Evolutionary conservation across 2,329 filamentous ascomycete genomes (phyloP).

Genomic region (Ceratocystis diversiconidia): DNA sequence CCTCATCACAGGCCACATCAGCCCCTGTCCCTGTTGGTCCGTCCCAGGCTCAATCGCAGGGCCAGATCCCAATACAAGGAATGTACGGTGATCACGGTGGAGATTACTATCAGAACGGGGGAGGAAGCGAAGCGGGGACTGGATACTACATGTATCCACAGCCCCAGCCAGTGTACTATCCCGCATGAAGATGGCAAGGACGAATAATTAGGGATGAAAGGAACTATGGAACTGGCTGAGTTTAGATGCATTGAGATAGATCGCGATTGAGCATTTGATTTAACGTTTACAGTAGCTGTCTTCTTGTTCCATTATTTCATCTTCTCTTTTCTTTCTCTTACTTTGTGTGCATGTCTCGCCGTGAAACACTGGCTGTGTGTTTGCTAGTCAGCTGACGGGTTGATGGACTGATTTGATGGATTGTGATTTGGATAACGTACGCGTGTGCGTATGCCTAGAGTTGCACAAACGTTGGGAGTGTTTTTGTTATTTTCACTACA

Average conservation of each 20-base stretch:
- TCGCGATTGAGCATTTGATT: not conserved
- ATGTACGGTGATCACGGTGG: conserved; percentile 2
- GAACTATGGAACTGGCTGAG: not conserved
- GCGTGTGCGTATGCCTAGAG: no score
- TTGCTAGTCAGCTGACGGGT: not conserved
- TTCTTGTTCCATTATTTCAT: not conserved
- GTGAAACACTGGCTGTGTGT: not conserved
- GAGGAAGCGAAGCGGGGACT: not conserved
- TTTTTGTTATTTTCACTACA: no score
- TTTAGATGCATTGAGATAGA: not conserved
- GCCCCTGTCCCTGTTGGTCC: not conserved
- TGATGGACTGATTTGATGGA: not conserved
- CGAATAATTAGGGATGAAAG: not conserved
- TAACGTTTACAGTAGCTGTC: not conserved
- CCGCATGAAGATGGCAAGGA: not conserved
- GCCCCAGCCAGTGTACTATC: conserved; percentile 1
- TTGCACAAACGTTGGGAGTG: not conserved
- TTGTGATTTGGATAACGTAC: no score
- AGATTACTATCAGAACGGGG: not conserved
- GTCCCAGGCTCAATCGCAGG: not conserved
- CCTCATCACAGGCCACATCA: not conserved
- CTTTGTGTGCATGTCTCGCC: not conserved
- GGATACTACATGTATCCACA: conserved; percentile 2
- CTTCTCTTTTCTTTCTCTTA: not conserved
- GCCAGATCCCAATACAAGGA: not conserved